Conservation (phyloP, 768 basidiomycete genomes). For the Termitomyces heimii region DNA sequence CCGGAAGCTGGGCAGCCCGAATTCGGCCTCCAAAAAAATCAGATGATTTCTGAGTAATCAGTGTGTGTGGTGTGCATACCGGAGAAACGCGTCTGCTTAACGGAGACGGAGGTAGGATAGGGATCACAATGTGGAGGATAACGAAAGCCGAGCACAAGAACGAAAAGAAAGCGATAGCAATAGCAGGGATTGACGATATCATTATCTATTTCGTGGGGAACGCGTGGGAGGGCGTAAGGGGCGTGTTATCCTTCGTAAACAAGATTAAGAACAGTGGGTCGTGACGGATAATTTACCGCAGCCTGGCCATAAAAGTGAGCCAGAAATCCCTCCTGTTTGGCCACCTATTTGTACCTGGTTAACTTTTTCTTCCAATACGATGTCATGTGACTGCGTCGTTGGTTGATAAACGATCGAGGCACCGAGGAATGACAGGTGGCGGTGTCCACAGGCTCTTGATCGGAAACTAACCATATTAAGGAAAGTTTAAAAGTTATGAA, state of each 20-base stretch:
- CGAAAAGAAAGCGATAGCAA: conserved; percentile 65
- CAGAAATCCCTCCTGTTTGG: conserved; percentile 21
- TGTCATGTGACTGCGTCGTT: background rate
- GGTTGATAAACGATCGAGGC: background rate
- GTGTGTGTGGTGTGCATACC: conserved; percentile 38
- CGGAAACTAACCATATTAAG: background rate
- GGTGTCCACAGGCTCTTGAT: background rate
- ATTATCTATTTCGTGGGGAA: conserved; percentile 26
- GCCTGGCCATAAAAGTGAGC: conserved; percentile 17
- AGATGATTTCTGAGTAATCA: conserved; percentile 7
- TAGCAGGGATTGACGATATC: conserved; percentile 62
- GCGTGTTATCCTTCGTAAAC: background rate
- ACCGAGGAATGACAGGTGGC: background rate
- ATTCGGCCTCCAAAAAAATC: conserved; percentile 53
- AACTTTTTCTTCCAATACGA: no score
- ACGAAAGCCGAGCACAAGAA: conserved; percentile 71
- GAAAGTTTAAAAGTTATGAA: background rate
- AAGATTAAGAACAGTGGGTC: background rate
- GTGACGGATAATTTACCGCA: conserved; percentile 2
- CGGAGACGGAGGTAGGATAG: conserved; percentile 68
- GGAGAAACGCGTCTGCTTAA: conserved; percentile 71
- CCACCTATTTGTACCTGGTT: conserved; percentile 25
- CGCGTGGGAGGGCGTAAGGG: background rate
- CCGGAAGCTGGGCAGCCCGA: conserved; percentile 65
- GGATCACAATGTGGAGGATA: conserved; percentile 69